Evolutionary conservation across 2,329 filamentous ascomycete species (phyloP).

Genomic region (Pestalotiopsis sp.): DNA sequence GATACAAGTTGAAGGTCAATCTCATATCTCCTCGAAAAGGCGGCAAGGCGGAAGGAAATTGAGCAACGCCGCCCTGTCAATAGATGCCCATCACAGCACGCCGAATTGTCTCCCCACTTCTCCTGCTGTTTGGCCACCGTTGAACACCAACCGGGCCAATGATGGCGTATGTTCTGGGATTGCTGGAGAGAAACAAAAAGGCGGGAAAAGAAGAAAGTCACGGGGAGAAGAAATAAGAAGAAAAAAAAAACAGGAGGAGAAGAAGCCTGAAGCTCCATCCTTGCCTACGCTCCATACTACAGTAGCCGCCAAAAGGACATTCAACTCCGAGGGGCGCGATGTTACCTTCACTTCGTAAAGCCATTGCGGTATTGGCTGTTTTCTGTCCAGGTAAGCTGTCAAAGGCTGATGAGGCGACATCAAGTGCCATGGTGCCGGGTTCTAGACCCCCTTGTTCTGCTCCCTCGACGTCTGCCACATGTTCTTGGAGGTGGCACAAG

Average conservation of each 20-base stretch:
- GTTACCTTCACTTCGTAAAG: background rate
- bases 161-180: background rate
- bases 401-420: background rate
- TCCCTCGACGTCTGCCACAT: background rate
- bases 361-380: background rate
- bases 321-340: background rate
- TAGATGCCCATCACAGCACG: background rate
- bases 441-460: background rate
- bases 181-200: background rate
- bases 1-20: background rate
- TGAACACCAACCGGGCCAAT: background rate
- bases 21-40: background rate
- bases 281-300: background rate
- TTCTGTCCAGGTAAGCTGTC: background rate
- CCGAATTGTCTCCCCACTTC: background rate
- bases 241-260: background rate
- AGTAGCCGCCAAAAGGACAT: background rate
- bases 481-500: background rate
- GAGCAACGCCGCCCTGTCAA: background rate
- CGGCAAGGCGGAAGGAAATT: background rate
- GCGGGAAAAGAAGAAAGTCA: background rate
- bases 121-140: background rate
- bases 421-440: background rate
- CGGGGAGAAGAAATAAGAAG: background rate
- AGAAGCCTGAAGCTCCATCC: background rate